phyloP scores from a whole-genome alignment of 768 basidiomycete species.

The Psilocybe subaeruginosa region DNA sequence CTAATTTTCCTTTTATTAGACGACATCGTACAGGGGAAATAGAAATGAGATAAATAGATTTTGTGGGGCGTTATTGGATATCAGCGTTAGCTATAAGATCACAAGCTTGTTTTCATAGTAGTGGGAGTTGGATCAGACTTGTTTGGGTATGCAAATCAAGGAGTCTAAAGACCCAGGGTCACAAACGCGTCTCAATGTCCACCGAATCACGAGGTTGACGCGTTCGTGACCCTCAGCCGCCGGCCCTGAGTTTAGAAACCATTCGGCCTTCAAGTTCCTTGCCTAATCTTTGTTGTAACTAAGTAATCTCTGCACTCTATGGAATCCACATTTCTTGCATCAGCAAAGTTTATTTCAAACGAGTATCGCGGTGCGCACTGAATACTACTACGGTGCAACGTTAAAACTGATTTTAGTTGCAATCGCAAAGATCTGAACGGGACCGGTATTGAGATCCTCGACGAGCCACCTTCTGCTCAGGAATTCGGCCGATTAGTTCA shows the following conservation, averaged over 20 bases:
- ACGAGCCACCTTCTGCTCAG: conserved; percentile 61
- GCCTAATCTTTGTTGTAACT: no score
- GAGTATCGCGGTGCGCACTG: conserved; percentile 45
- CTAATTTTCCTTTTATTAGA: not conserved
- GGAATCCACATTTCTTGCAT: not conserved
- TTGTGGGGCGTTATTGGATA: no score
- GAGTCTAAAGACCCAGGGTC: not conserved
- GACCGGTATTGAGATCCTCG: conserved; percentile 47
- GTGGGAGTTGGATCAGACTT: not conserved
- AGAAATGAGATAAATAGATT: not conserved
- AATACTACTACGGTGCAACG: not conserved
- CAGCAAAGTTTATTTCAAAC: conserved; percentile 30
- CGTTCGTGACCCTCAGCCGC: conserved; percentile 1
- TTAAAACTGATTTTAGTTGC: not conserved
- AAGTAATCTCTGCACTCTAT: not conserved
- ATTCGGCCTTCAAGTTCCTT: no score
- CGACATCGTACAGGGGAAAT: not conserved
- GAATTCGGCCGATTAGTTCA: conserved; percentile 72
- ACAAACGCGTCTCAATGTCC: conserved; percentile 18
- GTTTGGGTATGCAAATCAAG: no score
- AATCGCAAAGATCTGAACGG: conserved; percentile 60
- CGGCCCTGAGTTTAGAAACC: no score
- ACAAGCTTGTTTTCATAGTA: not conserved
- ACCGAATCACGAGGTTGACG: conserved; percentile 16
- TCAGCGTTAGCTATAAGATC: not conserved